Base-by-base conservation (phyloP, 345 rosid genomes). In the Balakata baccata region DNA sequence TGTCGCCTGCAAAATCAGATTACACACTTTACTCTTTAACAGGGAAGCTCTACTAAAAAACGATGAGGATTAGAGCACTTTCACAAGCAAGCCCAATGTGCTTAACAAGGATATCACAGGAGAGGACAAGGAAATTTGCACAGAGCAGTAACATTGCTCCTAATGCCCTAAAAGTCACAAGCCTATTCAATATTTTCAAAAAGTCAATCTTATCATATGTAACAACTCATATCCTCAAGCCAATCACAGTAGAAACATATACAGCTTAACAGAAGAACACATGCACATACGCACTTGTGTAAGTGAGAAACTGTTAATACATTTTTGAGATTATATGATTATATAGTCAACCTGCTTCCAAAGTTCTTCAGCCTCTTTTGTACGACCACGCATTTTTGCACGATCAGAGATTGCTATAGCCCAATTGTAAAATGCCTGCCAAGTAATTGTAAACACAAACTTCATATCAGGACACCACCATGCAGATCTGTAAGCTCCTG, bases 331-430 rank as follows among this genome's bases (percentile, higher is more conserved):
- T 61, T 50, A 37, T 51, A 52, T 63, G 10, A 45, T 63, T 39
- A 20, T 39, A 54, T 64, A 14, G 16, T 64, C 23, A 77, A 92
- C 99, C 89, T 90, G 97, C 84, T 89, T 87, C 99, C 99, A 96
- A 52, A 93, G 77, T 86, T 96, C 97, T 86, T 96, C 99, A 71
- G 97, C 99, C 83, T 96, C 98, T 86, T 92, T 96, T 63, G 99
- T 96, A 75, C 97, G 97, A 71, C 99, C 98, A 70, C 98, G 98
- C 94, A 91, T 91, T 87, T 91, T 96, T 66, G 99, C 99, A 79
- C 99, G 84, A 80, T 96, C 99, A 67, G 99, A 96, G 72, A 96
- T 93, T 66, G 99, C 99, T 76, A 96, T 96, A 51, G 99, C 99
- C 98, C 99, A 96, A 72, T 93, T 96, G 83, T 96, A 96, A 86